phyloP scores from a whole-genome alignment of 1,139 yeast genomes.

The Hansenula lynferdii region DNA sequence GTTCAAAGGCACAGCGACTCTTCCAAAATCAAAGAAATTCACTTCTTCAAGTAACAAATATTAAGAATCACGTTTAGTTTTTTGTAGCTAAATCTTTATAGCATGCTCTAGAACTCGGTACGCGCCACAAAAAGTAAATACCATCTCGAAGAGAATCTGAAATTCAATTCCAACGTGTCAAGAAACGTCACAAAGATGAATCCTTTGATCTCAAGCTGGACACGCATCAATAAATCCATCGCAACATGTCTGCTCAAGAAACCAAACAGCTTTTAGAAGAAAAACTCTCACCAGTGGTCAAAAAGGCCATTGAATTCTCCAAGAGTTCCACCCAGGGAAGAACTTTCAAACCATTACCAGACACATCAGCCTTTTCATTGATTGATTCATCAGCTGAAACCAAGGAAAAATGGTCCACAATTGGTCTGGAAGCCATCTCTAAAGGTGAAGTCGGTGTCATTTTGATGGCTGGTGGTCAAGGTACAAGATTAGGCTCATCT shows the following conservation, averaged over 20 bases:
- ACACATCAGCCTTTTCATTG: slow-evolving; percentile 43
- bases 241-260: neutral
- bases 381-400: slow-evolving; percentile 32
- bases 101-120: slow-evolving; percentile 32
- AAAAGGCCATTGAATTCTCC: slow-evolving; percentile 42
- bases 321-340: slow-evolving; percentile 31
- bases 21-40: neutral
- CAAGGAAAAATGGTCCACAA: slow-evolving; percentile 42
- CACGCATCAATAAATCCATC: neutral
- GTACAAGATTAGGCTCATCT: slow-evolving; percentile 85
- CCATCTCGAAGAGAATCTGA: slow-evolving; percentile 35
- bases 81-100: no score
- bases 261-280: slow-evolving; percentile 10
- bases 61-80: no score
- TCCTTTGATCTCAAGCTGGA: neutral
- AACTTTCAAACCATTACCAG: slow-evolving; percentile 48
- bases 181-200: slow-evolving; percentile 30
- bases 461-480: slow-evolving; percentile 98
- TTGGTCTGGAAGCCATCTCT: slow-evolving; percentile 68
- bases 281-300: slow-evolving; percentile 32
- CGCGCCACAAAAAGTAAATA: slow-evolving; percentile 30
- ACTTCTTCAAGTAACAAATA: no score
- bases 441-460: slow-evolving; percentile 80
- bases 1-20: slow-evolving; percentile 38
- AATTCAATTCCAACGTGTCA: slow-evolving; percentile 37